These are phyloP conservation scores for Trichoderma hamatum DNA, from an alignment of 2,329 filamentous ascomycete species.

Conservation along the genomic window DNA sequence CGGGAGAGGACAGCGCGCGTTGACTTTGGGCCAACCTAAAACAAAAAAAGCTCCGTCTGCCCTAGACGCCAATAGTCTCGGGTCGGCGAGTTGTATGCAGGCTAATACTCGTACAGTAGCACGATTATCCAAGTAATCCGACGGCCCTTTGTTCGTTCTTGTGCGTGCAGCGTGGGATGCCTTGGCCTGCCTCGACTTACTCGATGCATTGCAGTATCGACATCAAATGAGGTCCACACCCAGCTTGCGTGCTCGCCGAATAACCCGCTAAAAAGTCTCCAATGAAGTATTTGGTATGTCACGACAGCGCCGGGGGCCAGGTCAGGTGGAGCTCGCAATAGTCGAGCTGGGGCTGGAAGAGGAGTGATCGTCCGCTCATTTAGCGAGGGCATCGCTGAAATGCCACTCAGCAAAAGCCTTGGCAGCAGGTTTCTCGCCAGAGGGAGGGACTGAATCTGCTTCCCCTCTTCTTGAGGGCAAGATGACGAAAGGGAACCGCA, in stretches of 20 bases:
- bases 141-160: not conserved
- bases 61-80: not conserved
- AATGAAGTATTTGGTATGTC: conserved; percentile 7
- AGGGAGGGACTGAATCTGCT: not conserved
- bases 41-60: conserved; percentile 7
- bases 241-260: conserved; percentile 15
- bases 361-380: conserved; percentile 22
- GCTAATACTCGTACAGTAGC: too few relatives aligned
- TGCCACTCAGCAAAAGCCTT: not conserved
- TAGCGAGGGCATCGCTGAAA: not conserved
- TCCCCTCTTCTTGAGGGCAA: not conserved
- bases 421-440: not conserved
- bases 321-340: conserved; percentile 12
- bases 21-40: not conserved
- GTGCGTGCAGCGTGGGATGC: not conserved
- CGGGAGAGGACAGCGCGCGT: conserved; percentile 1
- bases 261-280: conserved; percentile 1
- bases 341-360: conserved; percentile 19
- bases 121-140: not conserved
- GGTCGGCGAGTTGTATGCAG: not conserved
- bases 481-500: not conserved
- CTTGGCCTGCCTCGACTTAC: not conserved
- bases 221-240: not conserved
- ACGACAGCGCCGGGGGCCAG: not conserved
- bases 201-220: not conserved